Conservation (phyloP, 2,329 filamentous ascomycete species). For the Boeremia exigua region DNA sequence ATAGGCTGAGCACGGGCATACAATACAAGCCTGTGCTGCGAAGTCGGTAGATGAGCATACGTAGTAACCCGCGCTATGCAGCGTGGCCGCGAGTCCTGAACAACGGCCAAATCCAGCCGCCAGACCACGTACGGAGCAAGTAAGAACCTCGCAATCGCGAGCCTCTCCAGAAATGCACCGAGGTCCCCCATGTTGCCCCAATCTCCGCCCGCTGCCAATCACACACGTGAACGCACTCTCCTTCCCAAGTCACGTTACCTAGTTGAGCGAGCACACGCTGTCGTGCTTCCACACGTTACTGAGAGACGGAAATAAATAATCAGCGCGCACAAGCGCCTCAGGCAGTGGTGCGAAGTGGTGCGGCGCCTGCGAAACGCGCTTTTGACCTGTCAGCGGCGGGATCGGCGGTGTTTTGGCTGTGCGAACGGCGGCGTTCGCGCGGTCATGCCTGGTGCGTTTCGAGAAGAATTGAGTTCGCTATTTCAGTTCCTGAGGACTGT, state of each 20-base stretch:
- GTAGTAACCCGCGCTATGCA: not conserved
- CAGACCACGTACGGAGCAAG: no score
- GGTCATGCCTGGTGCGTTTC: not conserved
- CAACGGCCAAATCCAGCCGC: no score
- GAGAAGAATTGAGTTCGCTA: not conserved
- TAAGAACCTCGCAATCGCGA: not conserved
- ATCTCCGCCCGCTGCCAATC: not conserved
- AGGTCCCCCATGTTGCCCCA: not conserved
- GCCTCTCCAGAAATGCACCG: not conserved
- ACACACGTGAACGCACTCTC: not conserved
- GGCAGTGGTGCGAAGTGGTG: slow-evolving; percentile 11
- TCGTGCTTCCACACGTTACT: slow-evolving; percentile 1
- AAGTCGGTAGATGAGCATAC: no score
- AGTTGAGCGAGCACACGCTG: not conserved
- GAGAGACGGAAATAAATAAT: not conserved
- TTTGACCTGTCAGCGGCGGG: slow-evolving; percentile 1
- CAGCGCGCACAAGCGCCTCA: slow-evolving; percentile 3
- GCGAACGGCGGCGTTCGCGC: not conserved
- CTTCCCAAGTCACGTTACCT: not conserved
- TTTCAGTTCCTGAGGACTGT: not conserved
- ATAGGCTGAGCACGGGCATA: slow-evolving; percentile 2
- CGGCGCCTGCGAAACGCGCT: slow-evolving; percentile 7
- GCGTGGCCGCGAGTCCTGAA: not conserved
- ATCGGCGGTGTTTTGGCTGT: slow-evolving; percentile 1
- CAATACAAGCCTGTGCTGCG: not conserved